Evolutionary conservation across 2,329 filamentous ascomycete genomes (phyloP).

Genomic region (Coleophoma eucalyptorum): DNA sequence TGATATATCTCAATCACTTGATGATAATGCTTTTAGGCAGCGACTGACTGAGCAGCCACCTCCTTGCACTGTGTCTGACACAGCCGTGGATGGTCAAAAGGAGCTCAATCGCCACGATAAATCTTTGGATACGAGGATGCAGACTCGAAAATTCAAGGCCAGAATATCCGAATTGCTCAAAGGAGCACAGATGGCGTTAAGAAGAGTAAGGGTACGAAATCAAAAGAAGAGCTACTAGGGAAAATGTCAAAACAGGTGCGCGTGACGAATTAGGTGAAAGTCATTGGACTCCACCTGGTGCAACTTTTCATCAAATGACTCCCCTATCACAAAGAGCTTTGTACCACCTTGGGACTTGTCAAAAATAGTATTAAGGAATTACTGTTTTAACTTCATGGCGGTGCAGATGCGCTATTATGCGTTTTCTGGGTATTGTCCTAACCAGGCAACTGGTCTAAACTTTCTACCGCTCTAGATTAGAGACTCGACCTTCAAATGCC

Average conservation of each 20-base stretch:
- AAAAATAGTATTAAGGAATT: no score
- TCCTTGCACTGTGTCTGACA: constrained; percentile 11
- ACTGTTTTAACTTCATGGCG: no score
- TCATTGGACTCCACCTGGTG: not conserved
- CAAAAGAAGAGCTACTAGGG: not conserved
- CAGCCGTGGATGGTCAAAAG: constrained; percentile 14
- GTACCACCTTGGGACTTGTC: no score
- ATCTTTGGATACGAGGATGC: constrained; percentile 9
- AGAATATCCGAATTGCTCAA: constrained; percentile 23
- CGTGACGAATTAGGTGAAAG: not conserved
- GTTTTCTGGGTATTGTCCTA: no score
- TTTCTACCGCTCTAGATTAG: no score
- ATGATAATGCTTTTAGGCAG: constrained; percentile 22
- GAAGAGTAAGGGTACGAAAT: constrained; percentile 16
- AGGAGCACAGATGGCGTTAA: constrained; percentile 18
- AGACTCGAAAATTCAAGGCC: constrained; percentile 16
- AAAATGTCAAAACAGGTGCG: not conserved
- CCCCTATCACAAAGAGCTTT: no score
- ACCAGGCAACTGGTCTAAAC: no score
- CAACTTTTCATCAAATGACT: no score
- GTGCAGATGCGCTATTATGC: no score
- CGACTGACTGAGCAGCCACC: constrained; percentile 7
- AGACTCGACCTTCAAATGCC: no score
- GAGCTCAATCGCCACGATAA: constrained; percentile 10
- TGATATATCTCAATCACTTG: constrained; percentile 20